Evolutionary conservation across 495 filamentous ascomycete species (phyloP), one percentile per base, ranked within the genome.

Genomic region (Penicillium bialowiezense): DNA sequence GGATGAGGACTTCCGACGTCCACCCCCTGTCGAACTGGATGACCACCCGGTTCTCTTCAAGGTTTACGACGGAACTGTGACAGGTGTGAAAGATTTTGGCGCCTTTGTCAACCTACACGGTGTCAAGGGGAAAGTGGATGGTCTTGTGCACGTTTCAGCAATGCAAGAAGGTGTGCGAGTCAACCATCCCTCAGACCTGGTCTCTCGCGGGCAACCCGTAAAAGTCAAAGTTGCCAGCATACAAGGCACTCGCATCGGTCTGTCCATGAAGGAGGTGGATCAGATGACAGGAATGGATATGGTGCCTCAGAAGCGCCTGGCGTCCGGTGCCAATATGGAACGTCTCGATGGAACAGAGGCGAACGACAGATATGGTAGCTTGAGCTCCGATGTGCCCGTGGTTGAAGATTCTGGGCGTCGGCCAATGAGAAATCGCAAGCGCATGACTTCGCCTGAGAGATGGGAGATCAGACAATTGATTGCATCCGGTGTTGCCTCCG

Each of bases 401-500:
- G 77, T 90, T 35, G 87, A 88, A 56, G 82, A 75, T 41, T 77
- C 71, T 15, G 69, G 79, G 64, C 82, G 69, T 12, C 78, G 67
- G 21, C 69, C 70, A 0, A 78, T 75, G 64, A 76, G 72, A 33
- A 82, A 76, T 14, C 90, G 88, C 60, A 97, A 98, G 69, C 80
- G 95, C 40, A 81, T 97, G 84, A 97, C 92, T 0, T 96, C 91
- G 2, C 93, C 92, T 3, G 93, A 98, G 59, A 74, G 93, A 55
- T 98, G 91, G 91, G 93, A 98, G 64, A 97, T 98, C 51, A 86
- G 89, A 48, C 95, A 97, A 60, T 76, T 97, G 36, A 97, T 98
- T 56, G 89, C 93, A 14, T 96, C 95, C 5, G 93, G 93, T 12
- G 91, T 89, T 28, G 87, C 88, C 15, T 93, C 91, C 52, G 90